These are phyloP conservation scores for Lachancea sp. DNA, from an alignment of 805 yeast genomes.

Conservation along the genomic window DNA sequence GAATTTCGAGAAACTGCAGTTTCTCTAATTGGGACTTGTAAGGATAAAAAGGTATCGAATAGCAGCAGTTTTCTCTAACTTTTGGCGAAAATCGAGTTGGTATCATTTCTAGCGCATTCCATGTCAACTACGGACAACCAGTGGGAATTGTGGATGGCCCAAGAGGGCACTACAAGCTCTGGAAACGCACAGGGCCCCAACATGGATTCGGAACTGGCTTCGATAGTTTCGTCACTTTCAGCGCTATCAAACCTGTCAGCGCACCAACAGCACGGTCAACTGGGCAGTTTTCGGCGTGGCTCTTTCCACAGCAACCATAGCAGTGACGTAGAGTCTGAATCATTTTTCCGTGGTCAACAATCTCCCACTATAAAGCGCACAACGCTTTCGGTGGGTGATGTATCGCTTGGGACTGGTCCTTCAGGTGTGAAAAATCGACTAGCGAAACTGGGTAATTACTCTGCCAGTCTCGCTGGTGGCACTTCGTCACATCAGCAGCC, in stretches of 20 bases:
- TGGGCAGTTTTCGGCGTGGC: conserved; percentile 31
- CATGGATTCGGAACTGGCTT: conserved; percentile 31
- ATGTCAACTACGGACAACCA: conserved; percentile 7
- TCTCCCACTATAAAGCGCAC: conserved; percentile 24
- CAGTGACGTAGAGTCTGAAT: conserved; percentile 21
- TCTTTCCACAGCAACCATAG: conserved; percentile 23
- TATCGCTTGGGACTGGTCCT: conserved; percentile 9
- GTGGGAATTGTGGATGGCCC: conserved; percentile 3
- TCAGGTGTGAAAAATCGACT: conserved; percentile 13
- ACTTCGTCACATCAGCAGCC: conserved; percentile 5
- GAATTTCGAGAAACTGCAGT: too few relatives aligned
- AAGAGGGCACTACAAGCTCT: not conserved
- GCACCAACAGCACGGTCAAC: conserved; percentile 16
- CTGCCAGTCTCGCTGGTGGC: conserved; percentile 24
- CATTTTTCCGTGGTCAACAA: conserved; percentile 10
- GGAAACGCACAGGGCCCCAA: conserved; percentile 9
- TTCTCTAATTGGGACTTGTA: too few relatives aligned
- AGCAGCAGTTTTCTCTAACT: too few relatives aligned
- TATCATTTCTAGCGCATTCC: not conserved
- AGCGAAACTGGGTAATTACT: conserved; percentile 20
- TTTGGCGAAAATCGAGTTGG: too few relatives aligned
- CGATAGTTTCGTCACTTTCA: conserved; percentile 34
- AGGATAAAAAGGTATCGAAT: too few relatives aligned
- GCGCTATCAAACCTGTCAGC: conserved; percentile 25
- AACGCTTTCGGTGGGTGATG: conserved; percentile 28